These are phyloP conservation scores for Quercus wislizeni DNA, from an alignment of 306 rosid genomes.

Conservation along the genomic window DNA sequence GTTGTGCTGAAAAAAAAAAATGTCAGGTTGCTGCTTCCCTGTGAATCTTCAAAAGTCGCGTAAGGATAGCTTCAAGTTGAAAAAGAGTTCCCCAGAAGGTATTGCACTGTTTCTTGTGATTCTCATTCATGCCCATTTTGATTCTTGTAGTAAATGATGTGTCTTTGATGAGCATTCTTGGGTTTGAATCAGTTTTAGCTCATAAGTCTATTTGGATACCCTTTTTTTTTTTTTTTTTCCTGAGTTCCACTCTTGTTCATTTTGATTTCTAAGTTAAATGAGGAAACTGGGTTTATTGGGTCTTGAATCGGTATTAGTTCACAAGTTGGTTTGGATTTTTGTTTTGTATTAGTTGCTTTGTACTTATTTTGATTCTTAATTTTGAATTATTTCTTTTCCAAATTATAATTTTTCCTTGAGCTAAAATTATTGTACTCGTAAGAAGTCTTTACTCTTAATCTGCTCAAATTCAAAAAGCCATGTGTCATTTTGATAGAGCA, in stretches of 20 bases:
- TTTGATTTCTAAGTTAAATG: neutral
- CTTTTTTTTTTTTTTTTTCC: neutral
- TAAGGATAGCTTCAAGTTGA: constrained; percentile 20
- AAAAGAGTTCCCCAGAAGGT: constrained; percentile 25
- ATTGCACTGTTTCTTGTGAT: constrained; percentile 2
- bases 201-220: neutral
- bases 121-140: constrained; percentile 1
- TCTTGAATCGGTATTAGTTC: neutral
- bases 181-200: neutral
- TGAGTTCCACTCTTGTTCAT: neutral
- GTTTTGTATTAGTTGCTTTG: neutral
- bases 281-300: neutral
- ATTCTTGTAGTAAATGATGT: neutral
- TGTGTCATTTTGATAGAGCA: too few species aligned
- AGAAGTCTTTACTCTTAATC: too few species aligned
- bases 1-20: neutral
- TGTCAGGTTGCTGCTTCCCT: constrained; percentile 51
- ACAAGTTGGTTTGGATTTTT: neutral
- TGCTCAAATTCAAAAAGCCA: too few species aligned
- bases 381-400: neutral
- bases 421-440: neutral
- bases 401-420: neutral
- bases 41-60: constrained; percentile 5
- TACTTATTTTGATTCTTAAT: neutral
- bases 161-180: neutral